Conservation (phyloP, 2,329 filamentous ascomycete genomes). For the Aspergillus fructus region DNA sequence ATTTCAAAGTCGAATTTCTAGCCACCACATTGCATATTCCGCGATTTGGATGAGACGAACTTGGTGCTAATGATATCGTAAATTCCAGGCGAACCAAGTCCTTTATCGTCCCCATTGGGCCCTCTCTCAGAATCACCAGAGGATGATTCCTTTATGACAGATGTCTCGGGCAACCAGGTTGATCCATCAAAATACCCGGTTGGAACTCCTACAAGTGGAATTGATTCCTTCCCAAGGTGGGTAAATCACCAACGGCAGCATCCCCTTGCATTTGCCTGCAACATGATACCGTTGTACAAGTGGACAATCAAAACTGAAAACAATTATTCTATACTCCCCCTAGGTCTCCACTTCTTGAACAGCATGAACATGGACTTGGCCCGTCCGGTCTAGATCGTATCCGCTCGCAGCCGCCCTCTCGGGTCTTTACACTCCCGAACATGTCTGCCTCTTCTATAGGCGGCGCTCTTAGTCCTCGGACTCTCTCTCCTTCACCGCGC, state of each 20-base stretch:
- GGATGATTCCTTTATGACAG: constrained; percentile 43
- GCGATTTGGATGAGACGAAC: constrained; percentile 3
- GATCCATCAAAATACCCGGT: constrained; percentile 71
- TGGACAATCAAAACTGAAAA: constrained; percentile 14
- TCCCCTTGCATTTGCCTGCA: constrained; percentile 20
- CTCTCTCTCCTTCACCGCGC: constrained; percentile 70
- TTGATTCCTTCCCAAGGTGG: constrained; percentile 74
- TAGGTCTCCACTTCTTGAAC: constrained; percentile 82
- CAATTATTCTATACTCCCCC: constrained; percentile 14
- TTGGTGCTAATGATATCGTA: constrained; percentile 14
- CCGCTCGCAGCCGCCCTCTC: constrained; percentile 72
- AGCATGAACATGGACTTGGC: constrained; percentile 84
- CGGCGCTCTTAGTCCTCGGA: constrained; percentile 58
- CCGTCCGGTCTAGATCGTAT: constrained; percentile 88
- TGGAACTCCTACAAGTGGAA: constrained; percentile 67
- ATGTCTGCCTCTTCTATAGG: constrained; percentile 63
- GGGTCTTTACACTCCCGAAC: constrained; percentile 64
- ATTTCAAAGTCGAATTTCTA: constrained; percentile 6
- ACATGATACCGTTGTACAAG: constrained; percentile 9
- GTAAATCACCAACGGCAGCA: constrained; percentile 30
- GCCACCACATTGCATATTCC: constrained; percentile 13
- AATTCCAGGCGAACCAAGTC: constrained; percentile 39
- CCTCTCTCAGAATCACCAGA: constrained; percentile 38
- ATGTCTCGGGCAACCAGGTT: constrained; percentile 52
- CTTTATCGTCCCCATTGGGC: constrained; percentile 39